Base-by-base conservation (phyloP, 768 basidiomycete genomes). In the Lactarius deliciosus region DNA sequence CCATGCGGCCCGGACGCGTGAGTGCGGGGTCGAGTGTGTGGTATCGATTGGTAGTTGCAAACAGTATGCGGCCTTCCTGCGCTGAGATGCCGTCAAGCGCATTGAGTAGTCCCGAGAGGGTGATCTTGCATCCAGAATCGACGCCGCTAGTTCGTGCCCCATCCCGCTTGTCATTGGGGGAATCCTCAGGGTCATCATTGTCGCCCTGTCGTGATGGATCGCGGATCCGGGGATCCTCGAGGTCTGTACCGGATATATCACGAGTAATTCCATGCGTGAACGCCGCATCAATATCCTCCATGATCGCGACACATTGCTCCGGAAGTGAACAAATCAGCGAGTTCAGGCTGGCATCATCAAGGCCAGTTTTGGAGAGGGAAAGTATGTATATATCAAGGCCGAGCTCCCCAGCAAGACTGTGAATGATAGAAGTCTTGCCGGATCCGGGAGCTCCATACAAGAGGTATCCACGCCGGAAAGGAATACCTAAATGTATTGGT, bases 201-300 rank as follows among this genome's bases (percentile, higher is more conserved):
- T 53, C 18, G n/a, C 59, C 61, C 71, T 70, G 16, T 69, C 59
- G 68, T 71, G 72, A 47, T 70, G 54, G 68, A 76, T 77, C 38
- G 73, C 75, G 16, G 76, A 73, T n/a, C 74, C 77, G 65, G 74
- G 76, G 36, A 63, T 56, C 68, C 69, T 66, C 63, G 25, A 60
- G 50, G 3, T 66, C 69, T 8, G 60, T 61, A 45, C 61, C 69
- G 4, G 72, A 32, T 18, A 38, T 57, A n/a, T 79, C 77, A 45
- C 80, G 79, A 50, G 60, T 78, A 59, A 82, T 69, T 25, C 77
- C 76, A 54, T 78, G 79, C 38, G 77, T 77, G 76, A 92, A 90
- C 2, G 90, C 91, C 2, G 87, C 89, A 70, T 94, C 92, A 63
- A 93, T 88, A 73, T 93, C 92, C 74, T 93, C 91, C 85, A 94